Percentiles rank a stretch among this genome's conserved stretches.
Conservation (phyloP, 495 filamentous ascomycete genomes). For the Aspergillus ostianus region DNA sequence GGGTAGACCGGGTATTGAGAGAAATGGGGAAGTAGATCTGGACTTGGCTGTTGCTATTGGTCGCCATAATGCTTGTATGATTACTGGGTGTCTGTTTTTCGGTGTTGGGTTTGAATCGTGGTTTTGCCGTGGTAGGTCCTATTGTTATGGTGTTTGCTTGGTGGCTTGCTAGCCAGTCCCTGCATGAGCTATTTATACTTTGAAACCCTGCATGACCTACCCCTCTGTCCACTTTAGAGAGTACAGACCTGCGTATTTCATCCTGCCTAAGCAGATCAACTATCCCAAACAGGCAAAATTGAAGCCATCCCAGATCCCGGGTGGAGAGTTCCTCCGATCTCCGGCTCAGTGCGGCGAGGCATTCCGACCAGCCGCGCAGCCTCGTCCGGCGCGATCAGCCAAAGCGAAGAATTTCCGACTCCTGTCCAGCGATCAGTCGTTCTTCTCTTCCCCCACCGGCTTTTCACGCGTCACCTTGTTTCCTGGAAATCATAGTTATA, state of each 20-base stretch:
- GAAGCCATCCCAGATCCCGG: slow-evolving; percentile 15
- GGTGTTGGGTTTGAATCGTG: too few relatives aligned
- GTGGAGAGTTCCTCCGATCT: slow-evolving; percentile 12
- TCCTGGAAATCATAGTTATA: not conserved
- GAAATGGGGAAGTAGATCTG: slow-evolving; percentile 16
- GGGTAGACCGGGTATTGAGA: slow-evolving; percentile 42
- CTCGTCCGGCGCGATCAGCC: slow-evolving; percentile 2
- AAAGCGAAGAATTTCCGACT: not conserved
- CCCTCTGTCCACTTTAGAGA: too few relatives aligned
- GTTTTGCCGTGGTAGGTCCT: too few relatives aligned
- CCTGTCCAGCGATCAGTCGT: too few relatives aligned
- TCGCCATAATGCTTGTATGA: not conserved
- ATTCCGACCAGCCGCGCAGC: slow-evolving; percentile 16
- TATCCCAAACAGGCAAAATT: slow-evolving; percentile 19
- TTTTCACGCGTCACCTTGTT: slow-evolving; percentile 11
- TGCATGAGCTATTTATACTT: not conserved
- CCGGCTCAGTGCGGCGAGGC: slow-evolving; percentile 4
- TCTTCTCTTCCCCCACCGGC: too few relatives aligned
- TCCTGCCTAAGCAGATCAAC: too few relatives aligned
- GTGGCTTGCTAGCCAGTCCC: not conserved
- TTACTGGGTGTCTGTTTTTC: not conserved
- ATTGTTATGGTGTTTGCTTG: not conserved
- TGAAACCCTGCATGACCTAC: too few relatives aligned
- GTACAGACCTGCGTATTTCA: too few relatives aligned
- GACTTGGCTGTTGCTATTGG: not conserved